Conservation (phyloP, 2,329 filamentous ascomycete genomes). For the Gnomoniopsis sp. region DNA sequence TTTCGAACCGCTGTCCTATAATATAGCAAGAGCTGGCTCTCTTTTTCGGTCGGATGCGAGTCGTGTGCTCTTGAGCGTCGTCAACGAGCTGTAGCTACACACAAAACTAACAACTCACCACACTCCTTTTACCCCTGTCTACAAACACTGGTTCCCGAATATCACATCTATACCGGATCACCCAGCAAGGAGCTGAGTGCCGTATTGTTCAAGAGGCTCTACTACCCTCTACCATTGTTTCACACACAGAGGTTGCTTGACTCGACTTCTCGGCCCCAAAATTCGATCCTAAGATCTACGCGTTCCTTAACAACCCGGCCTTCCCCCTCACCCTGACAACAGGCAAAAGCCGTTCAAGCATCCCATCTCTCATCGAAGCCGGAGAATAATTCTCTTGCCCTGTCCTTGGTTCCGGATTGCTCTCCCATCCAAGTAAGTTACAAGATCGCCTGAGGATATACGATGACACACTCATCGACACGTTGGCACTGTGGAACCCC, state of each 20-base stretch:
- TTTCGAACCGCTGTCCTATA: conserved; percentile 41
- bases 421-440: conserved; percentile 39
- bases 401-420: conserved; percentile 29
- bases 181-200: not conserved
- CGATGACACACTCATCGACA: conserved; percentile 35
- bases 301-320: conserved; percentile 31
- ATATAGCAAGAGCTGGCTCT: conserved; percentile 55
- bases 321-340: conserved; percentile 15
- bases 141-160: conserved; percentile 10
- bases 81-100: conserved; percentile 39
- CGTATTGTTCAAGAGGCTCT: conserved; percentile 29
- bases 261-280: conserved; percentile 12
- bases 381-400: conserved; percentile 28
- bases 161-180: conserved; percentile 29
- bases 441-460: conserved; percentile 28
- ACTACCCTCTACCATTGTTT: conserved; percentile 32
- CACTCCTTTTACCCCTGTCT: conserved; percentile 34
- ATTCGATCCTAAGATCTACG: conserved; percentile 28
- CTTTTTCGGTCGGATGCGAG: conserved; percentile 41
- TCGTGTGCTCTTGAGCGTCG: conserved; percentile 27
- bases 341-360: conserved; percentile 17
- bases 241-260: conserved; percentile 23
- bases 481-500: conserved; percentile 28
- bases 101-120: conserved; percentile 33
- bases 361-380: conserved; percentile 24